phyloP scores from a whole-genome alignment of 176 grass and related monocot genomes.

The Avena eriantha region DNA sequence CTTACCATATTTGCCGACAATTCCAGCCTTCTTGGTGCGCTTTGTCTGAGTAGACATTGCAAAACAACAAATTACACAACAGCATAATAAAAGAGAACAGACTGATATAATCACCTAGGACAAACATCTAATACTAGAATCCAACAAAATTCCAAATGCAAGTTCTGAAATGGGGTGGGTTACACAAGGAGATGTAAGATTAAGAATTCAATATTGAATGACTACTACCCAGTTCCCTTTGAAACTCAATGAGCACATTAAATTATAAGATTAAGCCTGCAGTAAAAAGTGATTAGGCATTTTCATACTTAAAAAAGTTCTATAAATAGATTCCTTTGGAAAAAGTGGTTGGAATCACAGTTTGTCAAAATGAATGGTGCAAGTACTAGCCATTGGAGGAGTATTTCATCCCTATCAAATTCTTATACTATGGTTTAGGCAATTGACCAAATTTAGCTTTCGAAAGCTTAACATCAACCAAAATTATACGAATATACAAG shows the following conservation, averaged over 20 bases:
- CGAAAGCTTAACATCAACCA: neutral
- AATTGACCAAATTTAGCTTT: neutral
- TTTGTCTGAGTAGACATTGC: slow-evolving; percentile 64
- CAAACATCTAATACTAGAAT: neutral
- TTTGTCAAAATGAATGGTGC: too few species aligned
- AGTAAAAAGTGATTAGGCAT: too few species aligned
- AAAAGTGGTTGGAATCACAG: neutral
- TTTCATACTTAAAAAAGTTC: neutral
- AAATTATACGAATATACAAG: neutral
- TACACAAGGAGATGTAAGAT: neutral
- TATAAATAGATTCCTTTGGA: neutral
- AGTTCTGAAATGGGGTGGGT: neutral
- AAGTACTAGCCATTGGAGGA: neutral
- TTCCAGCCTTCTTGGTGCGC: slow-evolving; percentile 95
- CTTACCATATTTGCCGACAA: slow-evolving; percentile 92
- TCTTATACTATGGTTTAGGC: neutral
- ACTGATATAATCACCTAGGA: neutral
- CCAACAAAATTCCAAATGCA: neutral
- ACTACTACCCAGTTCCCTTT: neutral
- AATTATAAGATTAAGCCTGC: too few species aligned
- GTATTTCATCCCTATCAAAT: neutral
- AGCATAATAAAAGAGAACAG: neutral
- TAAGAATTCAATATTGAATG: neutral
- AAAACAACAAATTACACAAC: slow-evolving; percentile 38
- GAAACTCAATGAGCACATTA: neutral